These are phyloP conservation scores for Aleurites moluccanus DNA, from an alignment of 441 rosid species.

Conservation along the genomic window DNA sequence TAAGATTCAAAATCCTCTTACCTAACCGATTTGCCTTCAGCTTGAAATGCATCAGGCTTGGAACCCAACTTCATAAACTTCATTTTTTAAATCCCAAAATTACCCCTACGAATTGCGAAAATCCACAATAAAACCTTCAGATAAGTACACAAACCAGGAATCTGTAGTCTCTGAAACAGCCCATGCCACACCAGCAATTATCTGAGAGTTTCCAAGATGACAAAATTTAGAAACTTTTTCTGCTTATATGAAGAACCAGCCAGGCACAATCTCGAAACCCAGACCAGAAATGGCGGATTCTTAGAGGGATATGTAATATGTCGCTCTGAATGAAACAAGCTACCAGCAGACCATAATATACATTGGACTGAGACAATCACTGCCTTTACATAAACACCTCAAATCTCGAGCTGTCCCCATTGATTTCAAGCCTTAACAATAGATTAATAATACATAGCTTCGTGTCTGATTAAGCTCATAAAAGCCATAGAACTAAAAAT, in stretches of 20 bases:
- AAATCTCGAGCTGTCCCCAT: conserved; percentile 35
- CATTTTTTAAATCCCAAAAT: conserved; percentile 43
- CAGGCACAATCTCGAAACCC: conserved; percentile 11
- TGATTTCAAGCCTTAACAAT: conserved; percentile 21
- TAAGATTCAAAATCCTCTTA: conserved; percentile 31
- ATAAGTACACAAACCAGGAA: conserved; percentile 19
- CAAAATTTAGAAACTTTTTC: neutral
- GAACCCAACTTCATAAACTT: conserved; percentile 98
- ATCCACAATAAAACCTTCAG: conserved; percentile 26
- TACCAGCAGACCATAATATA: conserved; percentile 35
- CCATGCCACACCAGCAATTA: conserved; percentile 13
- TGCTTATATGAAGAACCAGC: no score
- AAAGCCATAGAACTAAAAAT: neutral
- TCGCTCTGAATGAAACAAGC: conserved; percentile 1
- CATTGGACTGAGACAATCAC: conserved; percentile 42
- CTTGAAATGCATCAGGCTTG: conserved; percentile 86
- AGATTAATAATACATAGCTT: conserved; percentile 23
- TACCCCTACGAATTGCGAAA: conserved; percentile 14
- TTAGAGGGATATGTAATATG: neutral
- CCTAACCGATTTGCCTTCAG: conserved; percentile 76
- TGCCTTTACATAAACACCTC: conserved; percentile 32
- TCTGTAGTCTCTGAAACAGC: conserved; percentile 17
- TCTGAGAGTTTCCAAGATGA: neutral
- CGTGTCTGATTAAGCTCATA: neutral
- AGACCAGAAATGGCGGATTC: conserved; percentile 24